Base-by-base conservation (phyloP, 345 rosid species). In the Toxicodendron radicans region DNA sequence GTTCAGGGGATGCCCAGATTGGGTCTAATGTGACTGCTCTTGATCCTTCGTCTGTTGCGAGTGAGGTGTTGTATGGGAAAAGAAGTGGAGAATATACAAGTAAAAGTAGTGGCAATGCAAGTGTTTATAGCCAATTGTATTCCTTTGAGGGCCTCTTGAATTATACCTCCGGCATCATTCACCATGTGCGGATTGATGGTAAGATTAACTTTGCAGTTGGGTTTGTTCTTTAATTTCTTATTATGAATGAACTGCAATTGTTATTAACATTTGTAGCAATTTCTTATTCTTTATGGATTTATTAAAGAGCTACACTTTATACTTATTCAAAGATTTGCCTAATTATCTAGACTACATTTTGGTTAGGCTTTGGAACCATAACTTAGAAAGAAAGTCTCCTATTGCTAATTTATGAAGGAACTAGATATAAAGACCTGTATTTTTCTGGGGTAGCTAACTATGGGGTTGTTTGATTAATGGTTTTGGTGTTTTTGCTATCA, bases 111-210 rank as follows among this genome's bases (percentile, higher is more conserved):
- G 92, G 97, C 54, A 74, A 82, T 67, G 87, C 97, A 5, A 73
- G 83, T 27, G 89, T 89, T 76, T 94, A 94, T 30, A 89, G 85
- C 75, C 97, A 94, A 38, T 81, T 92, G 62, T 94, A 90, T 75
- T 92, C 97, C 0, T 94, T 90, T 65, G 79, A 89, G 75, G 98
- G 95, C 18, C 93, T 92, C 35, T 59, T 78, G 66, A 94, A 94
- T 76, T 92, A 92, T 79, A 92, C 97, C 2, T 92, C 97, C 45
- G 90, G 89, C 70, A 88, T 91, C 85, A 91, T 90, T 76, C 97
- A 94, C 80, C 97, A 89, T 81, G 97, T 89, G 14, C 85, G 81
- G 75, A 85, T 92, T 35, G 80, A 85, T 45, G 97, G 97, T 92
- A 83, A 74, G 23, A n/a, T 16, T 23, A 8, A 13, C 18, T 33